Evolutionary conservation across 768 basidiomycete species (phyloP), one percentile per base, ranked within the genome.

Genomic region (Symmetrospora coprosmae): DNA sequence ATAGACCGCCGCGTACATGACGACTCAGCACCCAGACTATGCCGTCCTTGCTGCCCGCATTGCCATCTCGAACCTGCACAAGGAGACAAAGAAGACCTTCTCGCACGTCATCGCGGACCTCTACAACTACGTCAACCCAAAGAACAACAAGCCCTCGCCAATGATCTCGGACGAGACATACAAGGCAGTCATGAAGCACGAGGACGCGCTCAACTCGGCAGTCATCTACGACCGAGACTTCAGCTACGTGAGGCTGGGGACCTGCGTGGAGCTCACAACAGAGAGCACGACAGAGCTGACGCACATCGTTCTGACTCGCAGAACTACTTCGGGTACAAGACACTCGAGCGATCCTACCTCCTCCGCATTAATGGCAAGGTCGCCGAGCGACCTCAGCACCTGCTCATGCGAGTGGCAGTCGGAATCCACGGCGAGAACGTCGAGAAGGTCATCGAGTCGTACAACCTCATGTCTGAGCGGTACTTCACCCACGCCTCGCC

Each of bases 381-480:
- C 46, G 91, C 90, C 39, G 94, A 99, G 73, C 83, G 94, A 35
- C 94, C 94, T 30, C 94, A 97, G 69, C 94, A 97, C 73, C 87
- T 97, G 82, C 84, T 97, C 72, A 97, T 99, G 94, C 90, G 94
- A 73, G 94, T 99, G 59, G 87, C 94, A 45, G 89, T 97, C 45
- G 92, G 92, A 38, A 90, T 99, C 58, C 92, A 97, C 72, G 91
- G 90, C 4, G 70, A 74, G 8, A 86, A 97, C 72, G 80, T 96
- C 56, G 87, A 92, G 21, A 83, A 82, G 33, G 87, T 83, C 46
- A 76, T 96, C 64, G 83, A 94, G 76, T 94, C 92, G 14, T 76
- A 75, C 68, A 66, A 70, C 65, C 61, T 68, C 50, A 96, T 97
- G 91, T 92, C 87, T 16, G 87, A 96, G 74, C 85, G 90, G 19